Evolutionary conservation across 345 rosid species (phyloP), one percentile per base, ranked within the genome.

Genomic region (Kandelia obovata): DNA sequence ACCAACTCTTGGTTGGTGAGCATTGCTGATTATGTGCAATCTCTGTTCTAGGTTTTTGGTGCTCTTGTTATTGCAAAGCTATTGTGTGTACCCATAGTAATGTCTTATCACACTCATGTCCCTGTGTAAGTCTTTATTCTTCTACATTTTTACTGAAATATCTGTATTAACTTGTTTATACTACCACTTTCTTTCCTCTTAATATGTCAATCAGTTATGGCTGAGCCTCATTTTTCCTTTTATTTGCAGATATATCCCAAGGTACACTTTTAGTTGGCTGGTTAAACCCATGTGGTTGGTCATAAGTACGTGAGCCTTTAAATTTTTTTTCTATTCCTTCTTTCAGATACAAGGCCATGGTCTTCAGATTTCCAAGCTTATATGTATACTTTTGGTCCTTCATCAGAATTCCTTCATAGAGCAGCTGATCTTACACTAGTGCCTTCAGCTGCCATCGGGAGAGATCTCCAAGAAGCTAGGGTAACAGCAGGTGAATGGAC

Each of bases 41-140:
- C 73, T 52, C 26, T 62, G 5, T 65, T 80, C 39, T 64, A 94
- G 99, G 99, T 95, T 61, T 95, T 95, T 73, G 97, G 99, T 68
- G 99, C 99, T 26, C 91, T 95, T 9, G 75, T 75, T 34, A 95
- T 95, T 72, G 92, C 96, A 46, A 95, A 95, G 79, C 71, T 95
- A 78, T 66, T 95, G 68, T 84, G 84, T 9, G 97, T 95, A n/a
- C 99, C 99, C 53, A 87, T 95, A 30, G 97, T 95, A 69, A 92
- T 95, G 99, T 95, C 99, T 37, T 92, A 95, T 75, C 99, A 95
- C 81, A 95, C 98, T 68, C 99, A 95, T 67, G 99, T 95, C 64
- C 99, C 99, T 49, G 97, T 95, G 99, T 95, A 81, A 88, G 99
- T 83, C 31, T 75, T 59, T 26, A 56, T 56, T 65, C 52, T 68